A percentile compares a stretch with the other conserved stretches of the same genome.
Conservation (phyloP, 2,329 filamentous ascomycete genomes). For the Fusarium praegraminearum region DNA sequence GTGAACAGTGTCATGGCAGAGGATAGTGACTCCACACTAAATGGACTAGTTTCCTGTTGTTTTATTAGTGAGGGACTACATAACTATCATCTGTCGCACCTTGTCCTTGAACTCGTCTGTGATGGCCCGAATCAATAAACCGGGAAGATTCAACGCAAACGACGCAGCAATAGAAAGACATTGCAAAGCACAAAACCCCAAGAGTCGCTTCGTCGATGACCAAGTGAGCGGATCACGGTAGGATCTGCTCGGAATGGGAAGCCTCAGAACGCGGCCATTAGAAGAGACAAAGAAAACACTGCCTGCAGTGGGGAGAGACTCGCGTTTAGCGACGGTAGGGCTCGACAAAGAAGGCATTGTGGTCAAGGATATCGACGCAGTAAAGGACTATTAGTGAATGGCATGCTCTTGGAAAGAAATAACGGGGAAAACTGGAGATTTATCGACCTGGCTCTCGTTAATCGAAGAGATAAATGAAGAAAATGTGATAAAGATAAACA, state of each 20-base stretch:
- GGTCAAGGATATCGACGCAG: neutral
- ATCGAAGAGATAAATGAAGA: neutral
- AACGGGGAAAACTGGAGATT: slow-evolving; percentile 7
- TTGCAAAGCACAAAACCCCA: slow-evolving; percentile 25
- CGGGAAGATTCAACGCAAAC: slow-evolving; percentile 27
- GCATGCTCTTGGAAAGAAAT: neutral
- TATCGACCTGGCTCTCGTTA: neutral
- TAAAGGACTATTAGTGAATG: neutral
- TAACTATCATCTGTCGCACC: neutral
- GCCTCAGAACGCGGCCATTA: slow-evolving; percentile 26
- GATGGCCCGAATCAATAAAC: slow-evolving; percentile 4
- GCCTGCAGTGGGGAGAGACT: slow-evolving; percentile 40
- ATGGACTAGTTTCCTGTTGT: slow-evolving; percentile 5
- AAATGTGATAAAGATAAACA: neutral
- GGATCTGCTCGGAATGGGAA: slow-evolving; percentile 38
- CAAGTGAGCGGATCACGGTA: slow-evolving; percentile 38
- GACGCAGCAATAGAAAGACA: slow-evolving; percentile 16
- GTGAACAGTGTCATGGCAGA: slow-evolving; percentile 32
- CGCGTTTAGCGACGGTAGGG: slow-evolving; percentile 1
- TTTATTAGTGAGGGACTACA: fast-evolving
- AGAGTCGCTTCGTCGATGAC: slow-evolving; percentile 14
- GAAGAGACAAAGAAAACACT: slow-evolving; percentile 43
- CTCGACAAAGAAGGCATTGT: slow-evolving; percentile 13
- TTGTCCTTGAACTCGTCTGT: slow-evolving; percentile 11
- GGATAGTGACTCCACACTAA: slow-evolving; percentile 3